Evolutionary conservation across 192 early-diverging fungal species (phyloP).

Genomic region (Entomortierella parvispora): DNA sequence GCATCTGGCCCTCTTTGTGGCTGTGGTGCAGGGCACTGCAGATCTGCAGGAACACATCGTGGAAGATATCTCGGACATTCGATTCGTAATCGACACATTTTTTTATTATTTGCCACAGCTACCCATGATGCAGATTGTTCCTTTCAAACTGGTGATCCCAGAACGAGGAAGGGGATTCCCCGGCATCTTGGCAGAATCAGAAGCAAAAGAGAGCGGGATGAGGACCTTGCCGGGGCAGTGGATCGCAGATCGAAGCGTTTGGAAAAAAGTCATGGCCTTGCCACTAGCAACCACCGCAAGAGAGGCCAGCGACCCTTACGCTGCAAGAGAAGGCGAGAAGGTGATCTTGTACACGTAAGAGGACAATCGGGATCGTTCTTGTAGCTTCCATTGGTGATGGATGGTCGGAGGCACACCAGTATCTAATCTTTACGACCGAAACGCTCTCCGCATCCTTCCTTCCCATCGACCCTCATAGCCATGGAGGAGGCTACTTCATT

Average conservation of each 20-base stretch:
- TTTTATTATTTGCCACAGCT: conserved; percentile 39
- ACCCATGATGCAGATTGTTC: conserved; percentile 35
- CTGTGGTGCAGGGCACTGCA: conserved; percentile 10
- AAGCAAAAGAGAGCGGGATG: conserved; percentile 18
- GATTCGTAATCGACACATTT: conserved; percentile 27
- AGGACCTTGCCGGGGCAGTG: conserved; percentile 25
- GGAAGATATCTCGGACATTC: conserved; percentile 36
- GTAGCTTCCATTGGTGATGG: too few species aligned
- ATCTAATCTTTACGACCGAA: too few species aligned
- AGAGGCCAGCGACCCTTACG: conserved; percentile 29
- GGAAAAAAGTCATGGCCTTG: conserved; percentile 20
- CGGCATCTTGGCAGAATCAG: conserved; percentile 7
- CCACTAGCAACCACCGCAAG: conserved; percentile 19
- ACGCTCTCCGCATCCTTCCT: too few species aligned
- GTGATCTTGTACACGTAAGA: conserved; percentile 68
- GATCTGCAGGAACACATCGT: conserved; percentile 37
- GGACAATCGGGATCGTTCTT: too few species aligned
- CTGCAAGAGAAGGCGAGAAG: conserved; percentile 49
- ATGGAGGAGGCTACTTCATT: conserved; percentile 79
- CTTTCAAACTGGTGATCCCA: conserved; percentile 24
- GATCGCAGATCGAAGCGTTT: conserved; percentile 34
- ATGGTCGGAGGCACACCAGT: too few species aligned
- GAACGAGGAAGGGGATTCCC: conserved; percentile 18
- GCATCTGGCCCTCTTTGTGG: conserved; percentile 40
- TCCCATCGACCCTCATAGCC: too few species aligned